Evolutionary conservation across 2,329 filamentous ascomycete species (phyloP), one percentile per base, ranked within the genome.

Genomic region (Cladophialophora exuberans): DNA sequence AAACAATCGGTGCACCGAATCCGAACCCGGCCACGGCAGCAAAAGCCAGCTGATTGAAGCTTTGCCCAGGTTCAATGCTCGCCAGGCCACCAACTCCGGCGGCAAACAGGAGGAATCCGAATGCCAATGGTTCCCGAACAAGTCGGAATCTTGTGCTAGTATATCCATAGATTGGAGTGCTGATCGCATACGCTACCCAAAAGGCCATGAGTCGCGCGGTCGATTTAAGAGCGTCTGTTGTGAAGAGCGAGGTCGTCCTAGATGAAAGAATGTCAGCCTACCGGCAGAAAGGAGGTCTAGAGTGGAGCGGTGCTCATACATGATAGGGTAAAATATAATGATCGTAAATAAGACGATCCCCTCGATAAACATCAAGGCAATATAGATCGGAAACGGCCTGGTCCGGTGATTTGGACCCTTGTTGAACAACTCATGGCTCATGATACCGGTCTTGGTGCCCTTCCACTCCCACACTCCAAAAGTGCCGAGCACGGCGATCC

Each of bases 381-480:
- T 42, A 28, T 55, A 61, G 15, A 62, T 46, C n/a, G 15, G 60
- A 52, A 38, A 62, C 59, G 4, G 58, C 59, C 25, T 53, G 60
- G 11, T 55, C 60, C 26, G 20, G 11, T 10, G 58, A 36, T 15
- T 53, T 52, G 4, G 52, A 52, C 2, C 60, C 55, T 35, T 33
- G 31, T n/a, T n/a, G 50, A 62, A 62, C 1, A 62, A 38, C 7
- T 59, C 58, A 38, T 62, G 60, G 20, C 61, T 52, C 30, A 62
- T 41, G 15, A 62, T 60, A 2, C 60, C 60, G 2, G 48, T 56
- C 23, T 43, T 42, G 35, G 60, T 62, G 7, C 54, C 60, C 35
- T 60, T 59, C 58, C 58, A 61, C 42, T 62, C 60, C 10, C 59
- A 62, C n/a, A 59, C 7, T 6, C 58, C 60, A 26, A 62, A 62